A percentile compares a stretch with the other conserved stretches of the same genome.
These are phyloP conservation scores for Phytophthora multivora DNA, from an alignment of 352 stramenopile genomes.

Conservation along the genomic window DNA sequence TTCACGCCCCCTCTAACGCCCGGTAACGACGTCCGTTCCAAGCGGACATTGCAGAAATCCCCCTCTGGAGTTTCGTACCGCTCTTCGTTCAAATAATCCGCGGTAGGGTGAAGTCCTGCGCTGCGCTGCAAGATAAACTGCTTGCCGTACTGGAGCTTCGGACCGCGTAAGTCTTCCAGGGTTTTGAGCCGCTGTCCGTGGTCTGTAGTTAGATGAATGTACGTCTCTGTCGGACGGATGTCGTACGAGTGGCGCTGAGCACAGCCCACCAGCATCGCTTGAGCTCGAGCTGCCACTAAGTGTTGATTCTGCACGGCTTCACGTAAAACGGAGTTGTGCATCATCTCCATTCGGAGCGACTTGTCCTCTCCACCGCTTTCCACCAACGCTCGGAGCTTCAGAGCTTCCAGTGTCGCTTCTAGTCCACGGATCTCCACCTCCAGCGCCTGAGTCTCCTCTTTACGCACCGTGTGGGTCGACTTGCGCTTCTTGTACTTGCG, in stretches of 20 bases:
- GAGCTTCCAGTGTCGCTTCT: conserved; percentile 17
- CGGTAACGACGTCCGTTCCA: conserved; percentile 36
- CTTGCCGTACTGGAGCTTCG: conserved; percentile 45
- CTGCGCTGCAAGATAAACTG: conserved; percentile 45
- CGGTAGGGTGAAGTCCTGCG: conserved; percentile 38
- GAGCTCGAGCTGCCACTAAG: conserved; percentile 5
- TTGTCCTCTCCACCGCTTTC: not conserved
- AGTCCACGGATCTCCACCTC: conserved; percentile 20
- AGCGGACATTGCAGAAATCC: conserved; percentile 51
- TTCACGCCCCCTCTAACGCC: conserved; percentile 14
- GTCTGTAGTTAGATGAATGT: conserved; percentile 39
- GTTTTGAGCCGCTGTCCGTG: conserved; percentile 19
- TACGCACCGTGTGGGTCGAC: conserved; percentile 36
- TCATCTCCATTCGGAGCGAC: not conserved
- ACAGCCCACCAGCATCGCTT: conserved; percentile 10
- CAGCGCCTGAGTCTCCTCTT: conserved; percentile 37
- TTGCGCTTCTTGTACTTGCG: conserved; percentile 42
- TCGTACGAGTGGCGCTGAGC: conserved; percentile 10
- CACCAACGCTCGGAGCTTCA: conserved; percentile 23
- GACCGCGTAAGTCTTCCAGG: conserved; percentile 30
- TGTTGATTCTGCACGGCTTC: conserved; percentile 20
- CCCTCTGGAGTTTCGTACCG: conserved; percentile 34
- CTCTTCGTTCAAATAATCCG: conserved; percentile 31
- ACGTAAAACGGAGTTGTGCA: conserved; percentile 11
- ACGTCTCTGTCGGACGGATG: conserved; percentile 37